Base-by-base conservation (phyloP, 2,329 filamentous ascomycete species). In the Arthrocladium fulminans region DNA sequence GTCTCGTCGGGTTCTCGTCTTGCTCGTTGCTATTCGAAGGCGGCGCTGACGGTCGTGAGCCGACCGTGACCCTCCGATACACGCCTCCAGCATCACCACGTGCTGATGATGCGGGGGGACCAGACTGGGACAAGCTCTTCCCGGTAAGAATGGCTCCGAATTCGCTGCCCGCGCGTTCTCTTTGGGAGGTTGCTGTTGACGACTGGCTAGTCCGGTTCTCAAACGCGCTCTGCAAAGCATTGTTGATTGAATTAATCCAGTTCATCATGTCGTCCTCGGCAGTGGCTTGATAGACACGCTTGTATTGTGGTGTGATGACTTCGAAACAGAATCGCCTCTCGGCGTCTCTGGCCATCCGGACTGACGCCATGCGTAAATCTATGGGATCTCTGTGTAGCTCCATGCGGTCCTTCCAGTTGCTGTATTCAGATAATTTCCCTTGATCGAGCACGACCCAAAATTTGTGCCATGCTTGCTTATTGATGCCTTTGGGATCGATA, bases 381-480 rank as follows among this genome's bases (percentile, higher is more conserved):
- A 98, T 97, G 0, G 92, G 92, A 1, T 97, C 92, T 81, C 95
- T 97, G 64, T 98, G 94, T 22, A 97, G 73, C 66, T 98, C 92
- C 20, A 98, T 77, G 64, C 81, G 90, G 64, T 98, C 88, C 68
- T 98, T 98, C 92, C 92, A 98, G 65, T 98, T 97, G 64, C 89
- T 95, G 67, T 98, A 98, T 63, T 98, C 92, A 1, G 90, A 96
- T 13, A 98, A 75, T 64, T 92, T 95, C 20, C 92, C 92, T 66
- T 95, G 89, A 63, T 97, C 94, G 38, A 98, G 75, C 2, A 98
- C 92, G 55, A 98, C 94, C 92, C 92, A 98, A 68, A 97, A 98
- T 63, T 98, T 98, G 67, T 98, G 92, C 92, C 92, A 98, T 44
- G 88, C 89, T 67, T 94, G 88, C 65, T 97, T 96, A 63, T 96